phyloP scores from a whole-genome alignment of 495 filamentous ascomycete genomes.

The Durotheca rogersii region DNA sequence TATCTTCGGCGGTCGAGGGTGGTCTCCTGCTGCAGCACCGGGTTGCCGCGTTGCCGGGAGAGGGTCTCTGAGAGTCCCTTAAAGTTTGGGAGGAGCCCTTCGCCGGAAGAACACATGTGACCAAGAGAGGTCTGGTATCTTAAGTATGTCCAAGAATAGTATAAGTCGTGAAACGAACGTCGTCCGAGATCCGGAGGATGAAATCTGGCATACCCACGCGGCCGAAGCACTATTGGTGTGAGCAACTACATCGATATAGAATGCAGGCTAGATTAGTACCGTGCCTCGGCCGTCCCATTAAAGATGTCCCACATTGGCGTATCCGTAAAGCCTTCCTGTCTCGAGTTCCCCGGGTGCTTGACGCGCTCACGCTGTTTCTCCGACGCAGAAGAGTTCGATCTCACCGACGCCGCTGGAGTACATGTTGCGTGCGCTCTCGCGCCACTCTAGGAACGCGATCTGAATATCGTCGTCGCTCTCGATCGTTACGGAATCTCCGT shows the following conservation, averaged over 20 bases:
- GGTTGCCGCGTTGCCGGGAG: slow-evolving; percentile 12
- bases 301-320: background rate
- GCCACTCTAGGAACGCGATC: slow-evolving; percentile 90
- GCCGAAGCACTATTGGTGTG: background rate
- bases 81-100: slow-evolving; percentile 20
- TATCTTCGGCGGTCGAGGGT: slow-evolving; percentile 25
- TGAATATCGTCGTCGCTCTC: slow-evolving; percentile 93
- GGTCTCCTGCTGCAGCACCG: slow-evolving; percentile 1
- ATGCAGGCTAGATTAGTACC: slow-evolving; percentile 7
- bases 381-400: slow-evolving; percentile 73
- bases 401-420: slow-evolving; percentile 70
- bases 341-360: background rate
- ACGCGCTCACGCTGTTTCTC: slow-evolving; percentile 33
- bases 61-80: slow-evolving; percentile 19
- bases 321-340: slow-evolving; percentile 1
- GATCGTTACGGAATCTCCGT: slow-evolving; percentile 89
- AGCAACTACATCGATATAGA: slow-evolving; percentile 14
- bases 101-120: slow-evolving; percentile 20
- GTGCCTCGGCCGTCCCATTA: slow-evolving; percentile 1
- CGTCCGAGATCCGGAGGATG: slow-evolving; percentile 2
- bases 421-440: slow-evolving; percentile 68
- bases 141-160: slow-evolving; percentile 33
- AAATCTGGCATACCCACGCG: slow-evolving; percentile 17
- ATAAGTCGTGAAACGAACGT: slow-evolving; percentile 27
- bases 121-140: slow-evolving; percentile 29